These are phyloP conservation scores for Colletotrichum sp. DNA, from an alignment of 2,329 filamentous ascomycete species.

Conservation along the genomic window DNA sequence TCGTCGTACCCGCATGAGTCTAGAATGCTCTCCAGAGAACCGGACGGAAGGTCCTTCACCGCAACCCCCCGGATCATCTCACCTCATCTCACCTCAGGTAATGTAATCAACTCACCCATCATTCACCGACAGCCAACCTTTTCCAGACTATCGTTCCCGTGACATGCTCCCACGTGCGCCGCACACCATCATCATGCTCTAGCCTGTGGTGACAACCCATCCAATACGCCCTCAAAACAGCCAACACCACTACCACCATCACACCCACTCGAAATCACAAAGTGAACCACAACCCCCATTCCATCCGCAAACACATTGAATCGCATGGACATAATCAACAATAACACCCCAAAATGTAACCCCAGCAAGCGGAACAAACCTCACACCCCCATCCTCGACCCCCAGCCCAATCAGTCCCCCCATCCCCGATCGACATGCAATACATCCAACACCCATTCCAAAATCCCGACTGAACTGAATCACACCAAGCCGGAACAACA, in stretches of 20 bases:
- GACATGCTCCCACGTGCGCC: constrained; percentile 9
- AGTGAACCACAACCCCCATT: background rate
- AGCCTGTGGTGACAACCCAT: background rate
- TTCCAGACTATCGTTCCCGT: background rate
- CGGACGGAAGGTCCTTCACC: background rate
- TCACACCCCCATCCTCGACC: background rate
- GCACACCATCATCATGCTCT: background rate
- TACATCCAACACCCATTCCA: background rate
- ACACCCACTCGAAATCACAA: background rate
- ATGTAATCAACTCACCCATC: background rate
- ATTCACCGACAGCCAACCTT: background rate
- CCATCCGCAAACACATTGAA: background rate
- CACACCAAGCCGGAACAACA: background rate
- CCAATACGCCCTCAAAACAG: background rate
- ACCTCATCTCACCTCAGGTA: background rate
- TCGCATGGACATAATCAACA: background rate
- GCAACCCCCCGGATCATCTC: background rate
- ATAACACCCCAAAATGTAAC: background rate
- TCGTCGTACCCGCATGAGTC: background rate
- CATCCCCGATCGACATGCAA: background rate
- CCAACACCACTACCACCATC: background rate
- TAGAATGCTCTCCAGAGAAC: background rate
- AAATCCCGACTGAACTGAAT: background rate
- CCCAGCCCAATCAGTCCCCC: background rate
- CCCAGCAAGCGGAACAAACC: background rate